phyloP scores from a whole-genome alignment of 2,329 filamentous ascomycete genomes.

The Colletotrichum sojae region DNA sequence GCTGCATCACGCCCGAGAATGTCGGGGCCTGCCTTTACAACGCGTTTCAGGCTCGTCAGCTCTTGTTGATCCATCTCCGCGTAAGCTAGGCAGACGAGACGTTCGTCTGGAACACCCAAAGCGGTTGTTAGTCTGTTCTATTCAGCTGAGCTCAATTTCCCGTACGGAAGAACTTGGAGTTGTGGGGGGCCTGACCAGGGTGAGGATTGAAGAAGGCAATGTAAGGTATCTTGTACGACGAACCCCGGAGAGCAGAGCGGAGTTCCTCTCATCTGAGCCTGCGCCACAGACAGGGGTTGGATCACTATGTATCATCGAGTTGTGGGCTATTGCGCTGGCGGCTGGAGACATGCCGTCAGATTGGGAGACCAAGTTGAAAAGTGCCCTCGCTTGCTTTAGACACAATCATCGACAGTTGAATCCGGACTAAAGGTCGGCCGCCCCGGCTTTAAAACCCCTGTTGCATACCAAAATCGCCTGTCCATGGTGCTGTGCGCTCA shows the following conservation, averaged over 20 bases:
- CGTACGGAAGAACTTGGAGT: not conserved
- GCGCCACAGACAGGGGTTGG: conserved; percentile 9
- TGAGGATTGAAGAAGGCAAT: not conserved
- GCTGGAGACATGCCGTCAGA: conserved; percentile 27
- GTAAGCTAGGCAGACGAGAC: not conserved
- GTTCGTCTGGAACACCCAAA: not conserved
- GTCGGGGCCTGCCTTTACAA: not conserved
- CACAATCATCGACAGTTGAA: not conserved
- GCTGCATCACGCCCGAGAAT: not conserved
- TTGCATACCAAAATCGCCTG: conserved; percentile 7
- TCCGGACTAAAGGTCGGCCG: conserved; percentile 26
- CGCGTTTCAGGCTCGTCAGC: conserved; percentile 3
- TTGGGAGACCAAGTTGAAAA: conserved; percentile 17
- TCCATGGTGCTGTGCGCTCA: conserved; percentile 1
- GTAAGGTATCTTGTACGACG: not conserved
- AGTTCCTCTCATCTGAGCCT: conserved; percentile 28
- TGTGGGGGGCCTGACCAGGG: conserved; percentile 23
- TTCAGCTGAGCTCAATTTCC: conserved; percentile 10
- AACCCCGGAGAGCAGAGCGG: conserved; percentile 1
- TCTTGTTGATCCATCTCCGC: not conserved
- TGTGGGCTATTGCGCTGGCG: conserved; percentile 2
- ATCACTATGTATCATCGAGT: conserved; percentile 3
- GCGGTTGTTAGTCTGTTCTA: not conserved
- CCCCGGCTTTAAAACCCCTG: conserved; percentile 32
- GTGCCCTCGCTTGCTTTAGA: not conserved